phyloP scores from a whole-genome alignment of 2,329 filamentous ascomycete species.

The Geosmithia flava region DNA sequence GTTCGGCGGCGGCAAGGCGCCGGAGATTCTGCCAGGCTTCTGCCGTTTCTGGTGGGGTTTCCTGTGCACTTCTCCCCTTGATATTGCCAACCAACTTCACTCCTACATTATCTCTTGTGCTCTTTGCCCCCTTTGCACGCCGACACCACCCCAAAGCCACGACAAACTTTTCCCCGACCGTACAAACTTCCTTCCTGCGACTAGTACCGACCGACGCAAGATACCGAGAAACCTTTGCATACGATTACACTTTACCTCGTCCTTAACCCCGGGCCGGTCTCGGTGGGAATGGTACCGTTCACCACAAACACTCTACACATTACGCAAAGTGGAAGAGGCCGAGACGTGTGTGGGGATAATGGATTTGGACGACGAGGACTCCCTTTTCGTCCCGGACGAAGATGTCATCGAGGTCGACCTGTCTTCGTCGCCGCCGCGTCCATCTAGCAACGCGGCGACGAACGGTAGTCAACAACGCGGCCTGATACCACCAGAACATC shows the following conservation, averaged over 20 bases:
- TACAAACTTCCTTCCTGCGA: not conserved
- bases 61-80: not conserved
- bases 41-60: not conserved
- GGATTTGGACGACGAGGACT: not conserved
- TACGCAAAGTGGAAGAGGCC: not conserved
- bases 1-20: not conserved
- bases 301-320: not conserved
- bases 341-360: not conserved
- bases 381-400: not conserved
- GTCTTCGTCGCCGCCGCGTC: not conserved
- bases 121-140: not conserved
- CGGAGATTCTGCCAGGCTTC: not conserved
- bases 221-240: not conserved
- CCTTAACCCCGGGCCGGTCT: not conserved
- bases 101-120: not conserved
- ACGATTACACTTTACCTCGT: not conserved
- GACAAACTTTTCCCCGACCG: not conserved
- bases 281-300: not conserved
- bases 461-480: not conserved
- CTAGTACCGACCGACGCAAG: not conserved
- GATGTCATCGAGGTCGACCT: constrained; percentile 1
- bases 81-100: not conserved
- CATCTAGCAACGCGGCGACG: not conserved
- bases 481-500: not conserved
- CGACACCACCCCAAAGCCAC: not conserved